Conservation (phyloP, 2,329 filamentous ascomycete species). For the Fusarium floridanum region DNA sequence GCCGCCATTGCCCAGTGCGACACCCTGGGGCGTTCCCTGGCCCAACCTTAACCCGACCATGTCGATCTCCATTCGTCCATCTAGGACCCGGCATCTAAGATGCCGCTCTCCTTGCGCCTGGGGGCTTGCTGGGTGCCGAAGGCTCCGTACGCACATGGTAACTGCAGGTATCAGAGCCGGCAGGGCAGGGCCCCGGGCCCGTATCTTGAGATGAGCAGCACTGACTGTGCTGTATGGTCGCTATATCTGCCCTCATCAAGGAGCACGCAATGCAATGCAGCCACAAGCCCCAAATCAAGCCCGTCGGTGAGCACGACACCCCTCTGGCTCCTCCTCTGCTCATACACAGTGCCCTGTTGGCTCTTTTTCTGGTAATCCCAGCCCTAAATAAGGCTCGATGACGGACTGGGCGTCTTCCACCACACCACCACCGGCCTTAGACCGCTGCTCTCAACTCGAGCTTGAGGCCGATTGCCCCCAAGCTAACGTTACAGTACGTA, state of each 20-base stretch:
- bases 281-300: slow-evolving; percentile 4
- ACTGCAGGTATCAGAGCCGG: neutral
- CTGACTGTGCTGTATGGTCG: neutral
- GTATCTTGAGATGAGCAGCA: neutral
- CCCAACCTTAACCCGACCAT: slow-evolving; percentile 17
- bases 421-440: slow-evolving; percentile 15
- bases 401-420: slow-evolving; percentile 17
- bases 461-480: neutral
- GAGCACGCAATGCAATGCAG: slow-evolving; percentile 2
- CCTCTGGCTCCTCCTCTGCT: neutral
- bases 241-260: neutral
- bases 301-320: slow-evolving; percentile 6
- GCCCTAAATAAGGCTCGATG: slow-evolving; percentile 33
- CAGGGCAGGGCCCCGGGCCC: neutral
- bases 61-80: slow-evolving; percentile 21
- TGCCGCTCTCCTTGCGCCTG: slow-evolving; percentile 1
- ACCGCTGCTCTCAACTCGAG: slow-evolving; percentile 4
- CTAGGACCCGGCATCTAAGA: slow-evolving; percentile 7
- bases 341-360: slow-evolving; percentile 8
- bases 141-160: neutral
- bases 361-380: slow-evolving; percentile 28
- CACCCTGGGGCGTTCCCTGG: slow-evolving; percentile 4
- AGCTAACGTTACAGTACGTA: neutral
- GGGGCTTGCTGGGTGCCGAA: neutral
- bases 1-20: slow-evolving; percentile 9